Evolutionary conservation across 225 moss, liverwort and hornwort species (phyloP).

Genomic region (Anthoceros angustus): DNA sequence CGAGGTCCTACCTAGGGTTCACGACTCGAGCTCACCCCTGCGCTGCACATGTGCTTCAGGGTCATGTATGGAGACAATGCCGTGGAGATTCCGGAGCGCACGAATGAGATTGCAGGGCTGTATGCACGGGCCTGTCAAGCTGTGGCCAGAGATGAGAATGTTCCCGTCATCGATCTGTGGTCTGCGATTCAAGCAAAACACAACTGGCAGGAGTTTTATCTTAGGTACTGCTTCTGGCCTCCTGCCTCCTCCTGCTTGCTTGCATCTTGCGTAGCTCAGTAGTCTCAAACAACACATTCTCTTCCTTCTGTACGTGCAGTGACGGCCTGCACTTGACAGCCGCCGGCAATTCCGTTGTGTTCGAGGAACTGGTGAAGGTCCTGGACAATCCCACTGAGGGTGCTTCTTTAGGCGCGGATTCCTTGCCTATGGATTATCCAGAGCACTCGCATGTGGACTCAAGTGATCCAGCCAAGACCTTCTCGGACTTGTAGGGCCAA

Average conservation of each 20-base stretch:
- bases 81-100: conserved; percentile 18
- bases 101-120: conserved; percentile 13
- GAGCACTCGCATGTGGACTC: conserved; percentile 18
- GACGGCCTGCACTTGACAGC: conserved; percentile 33
- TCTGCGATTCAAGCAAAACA: conserved; percentile 26
- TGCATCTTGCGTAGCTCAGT: neutral
- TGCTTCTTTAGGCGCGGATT: conserved; percentile 13
- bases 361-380: conserved; percentile 22
- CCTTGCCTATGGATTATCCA: conserved; percentile 27
- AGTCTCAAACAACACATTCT: neutral
- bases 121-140: conserved; percentile 22
- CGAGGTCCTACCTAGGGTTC: neutral
- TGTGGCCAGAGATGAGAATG: conserved; percentile 14
- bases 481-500: neutral
- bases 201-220: conserved; percentile 17
- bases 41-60: conserved; percentile 8
- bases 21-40: neutral
- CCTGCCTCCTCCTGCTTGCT: neutral
- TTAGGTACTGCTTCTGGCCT: conserved; percentile 7
- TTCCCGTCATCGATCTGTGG: conserved; percentile 21
- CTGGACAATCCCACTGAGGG: conserved; percentile 13
- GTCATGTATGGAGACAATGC: conserved; percentile 21
- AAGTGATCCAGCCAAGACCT: conserved; percentile 11
- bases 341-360: conserved; percentile 25
- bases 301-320: conserved; percentile 10